phyloP scores from a whole-genome alignment of 148 eudicot genomes.

The Cornus kousa region DNA sequence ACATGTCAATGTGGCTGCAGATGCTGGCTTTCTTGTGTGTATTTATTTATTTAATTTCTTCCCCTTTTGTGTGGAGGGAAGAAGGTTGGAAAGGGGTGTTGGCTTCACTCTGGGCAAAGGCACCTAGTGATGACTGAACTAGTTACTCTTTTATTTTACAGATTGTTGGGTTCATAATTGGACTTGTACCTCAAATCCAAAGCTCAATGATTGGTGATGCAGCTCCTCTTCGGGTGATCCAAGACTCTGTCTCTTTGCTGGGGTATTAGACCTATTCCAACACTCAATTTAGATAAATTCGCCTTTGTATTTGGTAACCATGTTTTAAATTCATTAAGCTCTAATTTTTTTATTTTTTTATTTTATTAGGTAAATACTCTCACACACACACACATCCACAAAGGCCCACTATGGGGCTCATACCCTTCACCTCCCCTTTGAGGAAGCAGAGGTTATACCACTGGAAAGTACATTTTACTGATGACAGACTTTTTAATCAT shows the following conservation, averaged over 20 bases:
- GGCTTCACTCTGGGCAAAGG: neutral
- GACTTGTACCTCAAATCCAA: conserved; percentile 50
- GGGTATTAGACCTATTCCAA: conserved; percentile 42
- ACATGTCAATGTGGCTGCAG: neutral
- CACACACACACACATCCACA: neutral
- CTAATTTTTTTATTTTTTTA: no score
- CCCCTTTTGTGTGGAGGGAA: neutral
- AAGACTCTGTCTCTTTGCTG: conserved; percentile 54
- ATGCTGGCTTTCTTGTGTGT: neutral
- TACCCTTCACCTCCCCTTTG: no score
- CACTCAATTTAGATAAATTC: neutral
- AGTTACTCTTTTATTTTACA: conserved; percentile 18
- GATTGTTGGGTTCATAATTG: conserved; percentile 71
- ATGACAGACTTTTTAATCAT: no score
- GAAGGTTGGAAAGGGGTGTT: neutral
- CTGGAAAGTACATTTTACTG: no score
- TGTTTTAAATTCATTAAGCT: neutral
- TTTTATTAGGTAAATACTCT: neutral
- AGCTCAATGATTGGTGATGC: conserved; percentile 48
- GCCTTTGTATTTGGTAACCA: neutral
- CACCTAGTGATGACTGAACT: conserved; percentile 1
- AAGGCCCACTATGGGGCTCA: no score
- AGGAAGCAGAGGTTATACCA: no score
- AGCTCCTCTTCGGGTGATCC: conserved; percentile 77
- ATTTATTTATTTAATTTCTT: neutral